Evolutionary conservation across 2,329 filamentous ascomycete genomes (phyloP).

Genomic region (Stachybotrys chlorohalonatus): DNA sequence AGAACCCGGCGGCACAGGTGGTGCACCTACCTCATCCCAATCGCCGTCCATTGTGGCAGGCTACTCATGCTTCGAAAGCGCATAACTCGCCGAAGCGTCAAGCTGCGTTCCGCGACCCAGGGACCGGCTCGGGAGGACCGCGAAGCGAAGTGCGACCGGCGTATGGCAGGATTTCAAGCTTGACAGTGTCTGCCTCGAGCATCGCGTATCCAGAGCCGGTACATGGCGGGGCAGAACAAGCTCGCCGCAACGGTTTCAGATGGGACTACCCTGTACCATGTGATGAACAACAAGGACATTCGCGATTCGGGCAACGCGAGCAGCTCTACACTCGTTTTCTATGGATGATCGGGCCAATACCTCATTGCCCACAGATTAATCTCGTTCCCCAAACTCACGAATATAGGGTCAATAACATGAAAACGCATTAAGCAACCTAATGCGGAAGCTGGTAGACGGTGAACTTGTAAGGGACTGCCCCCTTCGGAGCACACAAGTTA

Average conservation of each 20-base stretch:
- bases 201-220: neutral
- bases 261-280: too few relatives aligned
- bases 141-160: neutral
- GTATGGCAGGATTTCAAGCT: neutral
- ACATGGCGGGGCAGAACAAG: neutral
- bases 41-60: conserved; percentile 52
- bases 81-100: conserved; percentile 17
- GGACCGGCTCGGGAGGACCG: neutral
- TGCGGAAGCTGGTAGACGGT: conserved; percentile 24
- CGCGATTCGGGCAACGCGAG: too few relatives aligned
- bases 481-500: conserved; percentile 15
- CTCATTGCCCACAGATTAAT: too few relatives aligned
- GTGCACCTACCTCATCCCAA: conserved; percentile 53
- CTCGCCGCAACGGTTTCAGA: too few relatives aligned
- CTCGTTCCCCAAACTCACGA: too few relatives aligned
- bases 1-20: neutral
- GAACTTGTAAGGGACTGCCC: conserved; percentile 21
- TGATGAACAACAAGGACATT: too few relatives aligned
- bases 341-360: too few relatives aligned
- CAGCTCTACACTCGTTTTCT: too few relatives aligned
- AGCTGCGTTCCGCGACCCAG: conserved; percentile 1
- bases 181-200: neutral
- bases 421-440: neutral
- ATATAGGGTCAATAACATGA: too few relatives aligned
- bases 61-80: conserved; percentile 25